A percentile compares a stretch with the other conserved stretches of the same genome.
Evolutionary conservation across 169 alveolate species (phyloP).

Genomic region (Plasmodium coatneyi): DNA sequence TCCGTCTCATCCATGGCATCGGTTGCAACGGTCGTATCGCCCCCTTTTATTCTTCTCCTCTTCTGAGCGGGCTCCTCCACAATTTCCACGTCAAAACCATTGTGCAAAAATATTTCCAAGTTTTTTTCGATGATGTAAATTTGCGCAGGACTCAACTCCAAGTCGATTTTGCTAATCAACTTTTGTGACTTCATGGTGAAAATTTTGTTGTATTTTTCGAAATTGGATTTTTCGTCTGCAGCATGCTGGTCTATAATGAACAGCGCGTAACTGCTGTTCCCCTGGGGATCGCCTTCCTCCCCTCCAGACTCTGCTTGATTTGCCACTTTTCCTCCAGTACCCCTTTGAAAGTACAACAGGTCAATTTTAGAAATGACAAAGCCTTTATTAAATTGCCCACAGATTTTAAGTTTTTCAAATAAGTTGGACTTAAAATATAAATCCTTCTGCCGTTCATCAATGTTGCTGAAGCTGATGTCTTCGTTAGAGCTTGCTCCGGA

Average conservation of each 20-base stretch:
- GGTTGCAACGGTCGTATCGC: neutral
- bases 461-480: conserved; percentile 43
- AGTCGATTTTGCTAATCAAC: conserved; percentile 91
- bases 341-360: conserved; percentile 17
- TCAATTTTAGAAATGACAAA: conserved; percentile 92
- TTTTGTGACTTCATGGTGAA: conserved; percentile 90
- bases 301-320: neutral
- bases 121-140: conserved; percentile 80
- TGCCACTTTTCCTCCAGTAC: neutral
- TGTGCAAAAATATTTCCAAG: conserved; percentile 85
- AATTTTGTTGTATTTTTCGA: conserved; percentile 87
- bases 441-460: conserved; percentile 45
- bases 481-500: neutral
- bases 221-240: conserved; percentile 96
- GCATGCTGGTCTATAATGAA: conserved; percentile 99
- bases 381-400: conserved; percentile 96
- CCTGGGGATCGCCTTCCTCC: neutral
- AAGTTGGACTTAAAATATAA: conserved; percentile 73
- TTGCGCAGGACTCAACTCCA: conserved; percentile 91
- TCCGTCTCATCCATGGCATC: neutral
- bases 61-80: conserved; percentile 42
- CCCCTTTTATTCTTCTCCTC: conserved; percentile 12
- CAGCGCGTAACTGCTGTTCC: conserved; percentile 81
- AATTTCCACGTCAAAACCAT: conserved; percentile 87
- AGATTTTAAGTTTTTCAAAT: conserved; percentile 86